These are phyloP conservation scores for Dictyostelium intermedium DNA, from an alignment of 78 protist genomes.

Conservation along the genomic window DNA sequence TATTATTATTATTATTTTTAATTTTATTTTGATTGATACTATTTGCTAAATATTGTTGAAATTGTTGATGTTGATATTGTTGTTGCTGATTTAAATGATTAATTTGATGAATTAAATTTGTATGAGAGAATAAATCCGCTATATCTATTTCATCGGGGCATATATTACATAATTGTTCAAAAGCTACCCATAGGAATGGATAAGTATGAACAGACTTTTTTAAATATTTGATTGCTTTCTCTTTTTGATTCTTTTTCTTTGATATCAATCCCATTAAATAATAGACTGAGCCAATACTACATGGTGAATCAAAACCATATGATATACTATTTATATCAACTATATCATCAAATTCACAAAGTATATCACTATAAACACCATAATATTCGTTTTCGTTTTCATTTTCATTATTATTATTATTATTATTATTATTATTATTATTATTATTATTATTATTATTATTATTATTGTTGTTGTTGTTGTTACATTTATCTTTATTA, in stretches of 20 bases:
- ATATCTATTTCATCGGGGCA: constrained; percentile 2
- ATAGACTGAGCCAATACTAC: constrained; percentile 21
- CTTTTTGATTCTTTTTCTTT: constrained; percentile 20
- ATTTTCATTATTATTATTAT: not conserved
- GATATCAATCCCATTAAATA: constrained; percentile 29
- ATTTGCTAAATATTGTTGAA: not conserved
- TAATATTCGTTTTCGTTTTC: not conserved
- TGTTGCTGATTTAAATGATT: not conserved
- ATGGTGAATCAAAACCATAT: not conserved
- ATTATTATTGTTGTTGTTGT: not conserved
- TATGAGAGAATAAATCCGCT: not conserved
- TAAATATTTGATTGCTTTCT: constrained; percentile 18
- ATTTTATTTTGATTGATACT: not conserved
- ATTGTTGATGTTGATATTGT: not conserved
- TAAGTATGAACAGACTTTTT: not conserved
- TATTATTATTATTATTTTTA: constrained; percentile 6
- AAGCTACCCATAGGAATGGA: constrained; percentile 69
- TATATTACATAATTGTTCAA: constrained; percentile 62
- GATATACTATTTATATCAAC: constrained; percentile 3
- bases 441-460: not conserved
- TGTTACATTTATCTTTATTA: not conserved
- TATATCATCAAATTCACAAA: not conserved
- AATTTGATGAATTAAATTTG: not conserved
- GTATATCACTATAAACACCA: not conserved
- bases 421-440: not conserved